Evolutionary conservation across 768 basidiomycete genomes (phyloP).

Genomic region (Lentinula lateritia): DNA sequence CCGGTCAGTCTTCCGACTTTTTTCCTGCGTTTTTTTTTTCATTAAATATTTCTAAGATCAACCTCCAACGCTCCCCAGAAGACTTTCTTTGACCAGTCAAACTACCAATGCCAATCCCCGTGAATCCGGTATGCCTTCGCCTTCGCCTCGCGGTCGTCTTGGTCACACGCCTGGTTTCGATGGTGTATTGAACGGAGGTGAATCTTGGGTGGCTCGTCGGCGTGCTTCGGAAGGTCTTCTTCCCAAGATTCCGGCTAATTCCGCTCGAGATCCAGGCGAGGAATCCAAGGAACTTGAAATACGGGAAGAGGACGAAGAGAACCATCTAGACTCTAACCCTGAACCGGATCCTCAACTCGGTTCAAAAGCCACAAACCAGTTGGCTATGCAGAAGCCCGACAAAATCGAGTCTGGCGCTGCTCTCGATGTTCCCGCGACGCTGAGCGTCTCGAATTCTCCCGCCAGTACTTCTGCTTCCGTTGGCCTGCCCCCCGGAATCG

Average conservation of each 20-base stretch:
- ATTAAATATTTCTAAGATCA: constrained; percentile 41
- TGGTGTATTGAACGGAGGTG: constrained; percentile 62
- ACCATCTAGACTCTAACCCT: background rate
- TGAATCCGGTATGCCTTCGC: constrained; percentile 55
- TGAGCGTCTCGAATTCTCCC: constrained; percentile 13
- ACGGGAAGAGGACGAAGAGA: constrained; percentile 56
- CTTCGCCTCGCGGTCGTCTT: constrained; percentile 48
- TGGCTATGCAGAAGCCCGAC: background rate
- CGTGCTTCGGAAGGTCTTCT: constrained; percentile 52
- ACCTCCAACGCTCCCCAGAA: constrained; percentile 50
- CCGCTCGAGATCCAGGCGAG: constrained; percentile 32
- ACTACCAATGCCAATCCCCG: constrained; percentile 51
- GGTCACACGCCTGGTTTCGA: constrained; percentile 61
- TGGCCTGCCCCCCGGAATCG: constrained; percentile 39
- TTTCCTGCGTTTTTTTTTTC: constrained; percentile 14
- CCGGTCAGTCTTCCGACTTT: constrained; percentile 38
- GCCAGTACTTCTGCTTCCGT: constrained; percentile 10
- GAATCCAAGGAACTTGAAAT: constrained; percentile 43
- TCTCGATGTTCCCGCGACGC: constrained; percentile 7
- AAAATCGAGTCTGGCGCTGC: constrained; percentile 11
- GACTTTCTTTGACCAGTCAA: constrained; percentile 65
- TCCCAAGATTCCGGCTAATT: constrained; percentile 34
- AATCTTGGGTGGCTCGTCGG: constrained; percentile 64
- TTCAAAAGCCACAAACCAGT: background rate
- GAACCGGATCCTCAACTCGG: background rate